Evolutionary conservation across 2,329 filamentous ascomycete genomes (phyloP).

Genomic region (Ophiostoma piceae): DNA sequence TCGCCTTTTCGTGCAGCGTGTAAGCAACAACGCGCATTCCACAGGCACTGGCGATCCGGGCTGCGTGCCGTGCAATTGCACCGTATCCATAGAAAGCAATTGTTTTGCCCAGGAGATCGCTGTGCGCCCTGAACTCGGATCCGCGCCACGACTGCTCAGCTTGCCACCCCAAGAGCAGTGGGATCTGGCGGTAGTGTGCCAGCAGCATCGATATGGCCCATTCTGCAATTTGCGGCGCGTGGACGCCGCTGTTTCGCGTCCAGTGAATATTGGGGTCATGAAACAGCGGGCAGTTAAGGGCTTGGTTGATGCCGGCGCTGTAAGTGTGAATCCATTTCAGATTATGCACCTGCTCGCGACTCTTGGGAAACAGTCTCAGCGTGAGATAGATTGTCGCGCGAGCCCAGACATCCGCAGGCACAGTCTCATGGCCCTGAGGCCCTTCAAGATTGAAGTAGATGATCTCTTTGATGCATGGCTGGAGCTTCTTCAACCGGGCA

Average conservation of each 20-base stretch:
- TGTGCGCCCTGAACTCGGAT: neutral
- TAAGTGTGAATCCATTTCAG: neutral
- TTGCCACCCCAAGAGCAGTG: neutral
- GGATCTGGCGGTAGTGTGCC: neutral
- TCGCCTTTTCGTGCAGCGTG: slow-evolving; percentile 63
- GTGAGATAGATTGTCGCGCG: neutral
- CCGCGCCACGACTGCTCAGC: neutral
- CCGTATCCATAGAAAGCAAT: neutral
- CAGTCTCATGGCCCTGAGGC: neutral
- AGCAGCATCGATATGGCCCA: neutral
- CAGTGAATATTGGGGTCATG: neutral
- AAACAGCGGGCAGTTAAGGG: neutral
- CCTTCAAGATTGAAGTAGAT: neutral
- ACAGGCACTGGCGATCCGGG: neutral
- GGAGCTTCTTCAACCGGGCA: neutral
- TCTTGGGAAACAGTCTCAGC: neutral
- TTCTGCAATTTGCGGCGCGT: neutral
- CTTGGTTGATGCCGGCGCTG: neutral
- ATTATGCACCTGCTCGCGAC: neutral
- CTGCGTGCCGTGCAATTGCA: neutral
- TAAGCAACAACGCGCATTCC: slow-evolving; percentile 32
- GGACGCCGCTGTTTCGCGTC: neutral
- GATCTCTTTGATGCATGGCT: neutral
- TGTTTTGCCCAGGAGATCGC: neutral
- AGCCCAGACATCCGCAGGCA: neutral